Evolutionary conservation across 1,284 basidiomycete species (phyloP), one percentile per base, ranked within the genome.

Genomic region (Lentinula novae-zelandiae): DNA sequence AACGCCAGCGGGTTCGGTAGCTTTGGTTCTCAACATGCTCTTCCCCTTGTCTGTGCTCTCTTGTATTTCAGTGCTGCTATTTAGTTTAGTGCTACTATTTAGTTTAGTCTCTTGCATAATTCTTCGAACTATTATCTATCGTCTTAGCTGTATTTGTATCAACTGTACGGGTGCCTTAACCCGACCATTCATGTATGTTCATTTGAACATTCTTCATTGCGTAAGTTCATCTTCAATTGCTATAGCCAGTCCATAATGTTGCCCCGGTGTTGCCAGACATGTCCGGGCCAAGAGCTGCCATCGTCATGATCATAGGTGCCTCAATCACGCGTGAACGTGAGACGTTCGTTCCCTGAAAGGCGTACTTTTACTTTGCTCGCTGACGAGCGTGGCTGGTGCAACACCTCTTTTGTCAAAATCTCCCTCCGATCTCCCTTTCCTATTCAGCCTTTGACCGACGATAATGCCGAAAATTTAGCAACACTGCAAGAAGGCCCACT

Each of bases 1-100:
- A 88, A 66, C 78, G 85, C 60, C 84, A 90, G 68, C 77, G 86
- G 60, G 84, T 89, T 71, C 55, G 56, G 53, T 61, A 57, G 54
- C 9, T 42, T 60, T 17, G 34, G 38, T 13, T 58, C 20, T 13
- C 48, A 9, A 7, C 31, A 22, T 17, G n/a, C 15, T 44, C 22
- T 15, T 57, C 39, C 31, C 36, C 42, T 46, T 36, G 31, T 57
- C 22, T 40, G 39, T 2, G n/a, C 4, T 7, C 34, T 33, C 9
- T 17, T 13, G 12, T 39, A 38, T 46, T 17, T 38, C 52, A 38
- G 0, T 12, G 36, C 36, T 38, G 7, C 36, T 9, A 12, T 27
- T 12, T 52, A 17, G 9, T 51, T 51, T 50, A 9, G 22, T 27
- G 36, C 36, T 38, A 1, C 36, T 9, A 12, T 27, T 12, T 52